These are phyloP conservation scores for Falciphora oryzae DNA, from an alignment of 2,329 filamentous ascomycete species.

Conservation along the genomic window DNA sequence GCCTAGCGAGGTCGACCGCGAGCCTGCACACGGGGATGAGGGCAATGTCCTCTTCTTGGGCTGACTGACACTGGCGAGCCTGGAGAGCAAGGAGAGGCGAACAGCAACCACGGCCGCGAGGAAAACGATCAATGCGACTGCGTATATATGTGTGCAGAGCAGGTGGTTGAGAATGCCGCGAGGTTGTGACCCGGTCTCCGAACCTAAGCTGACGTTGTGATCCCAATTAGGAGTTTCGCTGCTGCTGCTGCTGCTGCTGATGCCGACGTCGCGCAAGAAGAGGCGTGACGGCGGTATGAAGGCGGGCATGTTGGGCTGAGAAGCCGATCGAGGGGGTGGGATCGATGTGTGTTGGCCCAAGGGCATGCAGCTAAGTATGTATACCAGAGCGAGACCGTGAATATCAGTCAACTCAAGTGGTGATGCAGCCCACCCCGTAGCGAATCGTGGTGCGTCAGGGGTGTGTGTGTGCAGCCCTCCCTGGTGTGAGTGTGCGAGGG, in stretches of 20 bases:
- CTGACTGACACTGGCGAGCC: background rate
- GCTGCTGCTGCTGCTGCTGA: background rate
- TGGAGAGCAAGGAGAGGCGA: background rate
- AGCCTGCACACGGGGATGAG: background rate
- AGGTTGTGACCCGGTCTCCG: background rate
- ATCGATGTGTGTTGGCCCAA: background rate
- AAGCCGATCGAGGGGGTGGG: background rate
- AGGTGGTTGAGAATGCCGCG: background rate
- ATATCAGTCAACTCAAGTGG: background rate
- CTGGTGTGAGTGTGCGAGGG: background rate
- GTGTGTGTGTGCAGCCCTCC: no score
- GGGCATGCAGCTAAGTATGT: background rate
- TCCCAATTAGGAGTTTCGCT: background rate
- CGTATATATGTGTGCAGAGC: constrained; percentile 5
- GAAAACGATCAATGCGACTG: constrained; percentile 3
- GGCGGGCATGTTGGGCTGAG: constrained; percentile 28
- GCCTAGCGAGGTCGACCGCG: background rate
- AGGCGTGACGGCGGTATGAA: background rate
- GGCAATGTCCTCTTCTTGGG: background rate
- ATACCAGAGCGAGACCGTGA: background rate
- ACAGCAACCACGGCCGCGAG: background rate
- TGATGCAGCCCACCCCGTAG: background rate
- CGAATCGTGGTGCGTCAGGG: background rate
- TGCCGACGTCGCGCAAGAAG: constrained; percentile 1
- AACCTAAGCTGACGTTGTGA: background rate